phyloP scores from a whole-genome alignment of 768 basidiomycete genomes.

The Hemileccinum impolitum region DNA sequence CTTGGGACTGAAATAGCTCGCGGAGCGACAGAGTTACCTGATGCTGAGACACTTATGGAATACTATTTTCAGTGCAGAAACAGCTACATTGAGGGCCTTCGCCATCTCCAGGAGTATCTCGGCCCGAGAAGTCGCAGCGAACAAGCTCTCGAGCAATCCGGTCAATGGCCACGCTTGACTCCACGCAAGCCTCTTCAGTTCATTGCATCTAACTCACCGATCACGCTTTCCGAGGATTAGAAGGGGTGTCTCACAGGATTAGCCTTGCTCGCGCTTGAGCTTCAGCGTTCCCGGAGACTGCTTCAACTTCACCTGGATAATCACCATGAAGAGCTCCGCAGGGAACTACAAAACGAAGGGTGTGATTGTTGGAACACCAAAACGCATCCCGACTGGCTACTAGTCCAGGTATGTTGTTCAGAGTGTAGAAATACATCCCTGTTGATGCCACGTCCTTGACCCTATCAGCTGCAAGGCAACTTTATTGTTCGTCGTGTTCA shows the following conservation, averaged over 20 bases:
- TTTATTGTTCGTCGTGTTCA: constrained; percentile 44
- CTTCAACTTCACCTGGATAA: not conserved
- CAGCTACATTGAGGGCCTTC: not conserved
- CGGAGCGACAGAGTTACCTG: not conserved
- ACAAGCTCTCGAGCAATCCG: constrained; percentile 8
- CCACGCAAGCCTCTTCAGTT: constrained; percentile 24
- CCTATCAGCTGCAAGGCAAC: constrained; percentile 41
- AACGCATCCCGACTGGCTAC: not conserved
- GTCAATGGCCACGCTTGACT: constrained; percentile 36
- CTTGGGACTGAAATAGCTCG: not conserved
- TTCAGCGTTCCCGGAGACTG: constrained; percentile 20
- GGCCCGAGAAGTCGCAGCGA: constrained; percentile 13
- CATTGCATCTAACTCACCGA: constrained; percentile 22
- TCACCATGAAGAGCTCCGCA: not conserved
- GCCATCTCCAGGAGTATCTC: constrained; percentile 1
- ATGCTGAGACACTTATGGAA: not conserved
- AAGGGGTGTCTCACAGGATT: constrained; percentile 23
- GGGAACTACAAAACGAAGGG: not conserved
- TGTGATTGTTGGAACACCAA: not conserved
- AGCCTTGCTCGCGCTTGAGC: constrained; percentile 25
- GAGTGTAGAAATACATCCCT: no score
- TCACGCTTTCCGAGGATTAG: constrained; percentile 23
- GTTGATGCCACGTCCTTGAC: not conserved
- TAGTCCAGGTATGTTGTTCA: not conserved
- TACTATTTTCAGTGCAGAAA: constrained; percentile 3